Evolutionary conservation across 2,329 filamentous ascomycete species (phyloP).

Genomic region (Achaetomium macrosporum): DNA sequence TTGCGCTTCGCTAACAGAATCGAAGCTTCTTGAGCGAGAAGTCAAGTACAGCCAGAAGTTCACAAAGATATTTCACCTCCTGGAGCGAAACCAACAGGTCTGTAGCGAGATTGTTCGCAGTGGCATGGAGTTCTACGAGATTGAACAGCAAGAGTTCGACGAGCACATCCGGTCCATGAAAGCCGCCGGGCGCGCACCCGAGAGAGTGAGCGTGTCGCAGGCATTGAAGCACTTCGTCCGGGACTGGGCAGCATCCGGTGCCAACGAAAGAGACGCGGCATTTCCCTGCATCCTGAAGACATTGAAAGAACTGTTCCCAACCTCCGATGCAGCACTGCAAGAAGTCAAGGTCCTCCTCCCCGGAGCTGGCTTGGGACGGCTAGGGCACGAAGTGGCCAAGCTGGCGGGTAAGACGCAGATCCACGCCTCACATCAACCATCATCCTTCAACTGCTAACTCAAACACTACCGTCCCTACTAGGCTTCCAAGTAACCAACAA

Average conservation of each 20-base stretch:
- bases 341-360: conserved; percentile 42
- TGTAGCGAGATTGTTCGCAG: conserved; percentile 41
- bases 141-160: conserved; percentile 40
- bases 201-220: conserved; percentile 45
- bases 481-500: conserved; percentile 49
- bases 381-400: conserved; percentile 45
- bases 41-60: conserved; percentile 53
- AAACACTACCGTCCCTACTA: conserved; percentile 13
- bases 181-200: conserved; percentile 34
- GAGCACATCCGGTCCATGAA: conserved; percentile 36
- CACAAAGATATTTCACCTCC: conserved; percentile 36
- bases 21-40: conserved; percentile 45
- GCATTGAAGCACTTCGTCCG: conserved; percentile 52
- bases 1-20: background rate
- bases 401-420: conserved; percentile 23
- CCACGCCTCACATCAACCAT: too few species aligned
- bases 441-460: too few species aligned
- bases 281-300: conserved; percentile 36
- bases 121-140: conserved; percentile 42
- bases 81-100: conserved; percentile 40
- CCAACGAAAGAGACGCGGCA: conserved; percentile 38
- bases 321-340: conserved; percentile 7
- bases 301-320: conserved; percentile 30
- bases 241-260: conserved; percentile 48
- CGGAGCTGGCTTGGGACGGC: conserved; percentile 46